Conservation (phyloP, 2,329 filamentous ascomycete genomes). For the Microascus cirrosus region DNA sequence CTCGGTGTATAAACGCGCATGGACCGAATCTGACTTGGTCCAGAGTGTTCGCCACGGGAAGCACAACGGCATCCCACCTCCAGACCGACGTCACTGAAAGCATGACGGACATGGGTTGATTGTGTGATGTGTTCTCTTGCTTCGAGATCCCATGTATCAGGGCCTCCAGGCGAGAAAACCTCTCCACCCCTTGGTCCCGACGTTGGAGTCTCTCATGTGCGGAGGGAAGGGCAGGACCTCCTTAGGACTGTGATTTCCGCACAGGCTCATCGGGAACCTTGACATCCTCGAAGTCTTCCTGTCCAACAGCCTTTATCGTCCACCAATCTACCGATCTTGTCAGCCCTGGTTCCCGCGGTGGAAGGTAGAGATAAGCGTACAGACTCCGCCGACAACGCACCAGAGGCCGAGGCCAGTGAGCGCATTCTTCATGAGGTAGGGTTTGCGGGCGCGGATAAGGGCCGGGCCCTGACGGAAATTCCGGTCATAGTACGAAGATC, state of each 20-base stretch:
- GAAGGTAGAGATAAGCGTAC: slow-evolving; percentile 39
- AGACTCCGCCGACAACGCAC: slow-evolving; percentile 70
- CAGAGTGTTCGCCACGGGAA: background rate
- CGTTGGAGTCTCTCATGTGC: background rate
- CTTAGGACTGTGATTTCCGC: background rate
- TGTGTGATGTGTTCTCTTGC: background rate
- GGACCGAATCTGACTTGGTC: background rate
- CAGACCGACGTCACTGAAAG: too few species aligned
- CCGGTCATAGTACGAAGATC: slow-evolving; percentile 79
- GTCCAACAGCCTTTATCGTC: slow-evolving; percentile 73
- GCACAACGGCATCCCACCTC: background rate
- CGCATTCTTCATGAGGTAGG: slow-evolving; percentile 84
- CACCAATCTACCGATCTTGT: slow-evolving; percentile 34
- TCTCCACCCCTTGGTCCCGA: background rate
- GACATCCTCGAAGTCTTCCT: slow-evolving; percentile 95
- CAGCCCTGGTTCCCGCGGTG: background rate
- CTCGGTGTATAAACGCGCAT: background rate
- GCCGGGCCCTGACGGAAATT: slow-evolving; percentile 77
- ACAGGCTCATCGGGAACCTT: slow-evolving; percentile 66
- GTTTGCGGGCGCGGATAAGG: slow-evolving; percentile 80
- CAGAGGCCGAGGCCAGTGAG: slow-evolving; percentile 68
- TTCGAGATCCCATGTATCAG: background rate
- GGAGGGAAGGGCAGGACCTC: background rate
- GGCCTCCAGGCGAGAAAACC: background rate
- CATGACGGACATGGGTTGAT: too few species aligned